A percentile compares a stretch with the other conserved stretches of the same genome.
These are phyloP conservation scores for Thelonectria rubi DNA, from an alignment of 2,329 filamentous ascomycete species.

Conservation along the genomic window DNA sequence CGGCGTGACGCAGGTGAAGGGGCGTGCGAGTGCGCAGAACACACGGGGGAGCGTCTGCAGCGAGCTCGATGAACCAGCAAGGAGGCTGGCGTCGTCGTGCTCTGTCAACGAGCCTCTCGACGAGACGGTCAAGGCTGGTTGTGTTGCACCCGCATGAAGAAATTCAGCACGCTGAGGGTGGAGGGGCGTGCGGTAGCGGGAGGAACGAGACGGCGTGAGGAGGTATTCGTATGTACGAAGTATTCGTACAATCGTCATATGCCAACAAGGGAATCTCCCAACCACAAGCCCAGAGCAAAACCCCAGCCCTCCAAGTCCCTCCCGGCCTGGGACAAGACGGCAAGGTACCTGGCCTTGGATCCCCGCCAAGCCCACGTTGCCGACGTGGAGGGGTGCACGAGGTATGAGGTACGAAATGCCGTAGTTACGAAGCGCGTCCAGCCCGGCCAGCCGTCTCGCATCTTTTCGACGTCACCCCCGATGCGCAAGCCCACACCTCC, in stretches of 20 bases:
- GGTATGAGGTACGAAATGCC: conserved; percentile 20
- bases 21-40: neutral
- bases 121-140: neutral
- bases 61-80: neutral
- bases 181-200: neutral
- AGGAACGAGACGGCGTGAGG: neutral
- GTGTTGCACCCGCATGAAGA: neutral
- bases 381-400: conserved; percentile 13
- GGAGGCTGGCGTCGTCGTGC: neutral
- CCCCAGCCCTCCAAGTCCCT: conserved; percentile 13
- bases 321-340: conserved; percentile 20
- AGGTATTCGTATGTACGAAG: neutral
- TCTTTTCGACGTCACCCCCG: neutral
- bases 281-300: neutral
- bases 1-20: neutral
- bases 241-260: neutral
- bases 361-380: conserved; percentile 20
- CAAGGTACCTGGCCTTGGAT: conserved; percentile 17
- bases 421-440: neutral
- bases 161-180: neutral
- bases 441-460: neutral
- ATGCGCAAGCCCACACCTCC: conserved; percentile 7
- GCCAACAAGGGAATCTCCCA: conserved; percentile 13
- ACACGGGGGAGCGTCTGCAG: neutral
- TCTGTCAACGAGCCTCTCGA: neutral